Evolutionary conservation across 495 filamentous ascomycete genomes (phyloP), one percentile per base, ranked within the genome.

Genomic region (Delitschia confertaspora): DNA sequence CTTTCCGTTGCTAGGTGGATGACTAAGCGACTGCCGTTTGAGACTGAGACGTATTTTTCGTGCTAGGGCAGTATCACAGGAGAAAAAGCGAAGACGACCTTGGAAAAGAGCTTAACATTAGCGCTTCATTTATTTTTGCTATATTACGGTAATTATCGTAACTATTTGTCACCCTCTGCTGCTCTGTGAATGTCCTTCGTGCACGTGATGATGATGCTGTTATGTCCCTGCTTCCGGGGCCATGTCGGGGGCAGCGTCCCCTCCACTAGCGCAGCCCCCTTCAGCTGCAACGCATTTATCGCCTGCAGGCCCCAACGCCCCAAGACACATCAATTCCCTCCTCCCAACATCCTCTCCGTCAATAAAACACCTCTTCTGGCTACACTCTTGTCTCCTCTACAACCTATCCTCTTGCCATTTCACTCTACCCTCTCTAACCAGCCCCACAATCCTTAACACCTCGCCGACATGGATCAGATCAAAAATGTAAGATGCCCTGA

Each of bases 401-500:
- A 26, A 9, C 17, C 24, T 20, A 47, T 35, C 33, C 40, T n/a
- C 13, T 16, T 40, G 10, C 14, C 24, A 14, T 34, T 19, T 16
- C 2, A 44, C 10, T 30, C 4, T 26, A 33, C 27, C 13, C 26
- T n/a, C 33, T 19, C 19, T 32, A 41, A 13, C 11, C 22, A n/a
- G 24, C 24, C 17, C 18, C 41, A 22, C 8, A 21, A 49, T 24
- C 22, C 25, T 24, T 29, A 29, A 29, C 11, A 7, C 20, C 32
- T 45, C 41, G 31, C 38, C 27, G 55, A 20, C 47, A 82, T 82
- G 79, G 79, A 83, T 63, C 73, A 70, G 57, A 88, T 93, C 66
- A 85, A 82, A 77, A 75, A 85, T 73, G 85, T 89, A 60, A 71
- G 80, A 9, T 14, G 4, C 20, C 40, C 52, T 23, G 13, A 26